Conservation (phyloP, 495 filamentous ascomycete species). For the Durotheca rogersii region DNA sequence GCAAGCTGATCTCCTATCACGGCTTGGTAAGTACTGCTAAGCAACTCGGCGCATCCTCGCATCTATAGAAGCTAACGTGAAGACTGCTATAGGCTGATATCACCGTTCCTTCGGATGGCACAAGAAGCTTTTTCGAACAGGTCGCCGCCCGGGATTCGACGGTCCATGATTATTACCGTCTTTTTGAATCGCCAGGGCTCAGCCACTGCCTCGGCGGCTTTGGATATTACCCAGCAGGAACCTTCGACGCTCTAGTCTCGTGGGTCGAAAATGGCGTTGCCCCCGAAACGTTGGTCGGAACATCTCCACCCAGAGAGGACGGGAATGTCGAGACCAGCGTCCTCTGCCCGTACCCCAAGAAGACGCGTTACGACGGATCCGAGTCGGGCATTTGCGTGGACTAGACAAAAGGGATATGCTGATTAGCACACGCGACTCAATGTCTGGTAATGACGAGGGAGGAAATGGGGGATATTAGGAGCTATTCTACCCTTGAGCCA, state of each 20-base stretch:
- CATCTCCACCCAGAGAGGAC: constrained; percentile 21
- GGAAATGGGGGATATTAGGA: no score
- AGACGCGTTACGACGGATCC: constrained; percentile 10
- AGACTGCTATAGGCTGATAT: constrained; percentile 27
- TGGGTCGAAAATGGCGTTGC: constrained; percentile 46
- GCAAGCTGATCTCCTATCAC: constrained; percentile 46
- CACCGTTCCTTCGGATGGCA: constrained; percentile 33
- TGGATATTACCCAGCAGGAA: constrained; percentile 24
- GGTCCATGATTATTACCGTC: constrained; percentile 34
- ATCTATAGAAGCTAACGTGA: no score
- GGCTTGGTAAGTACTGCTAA: constrained; percentile 31
- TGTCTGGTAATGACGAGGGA: no score
- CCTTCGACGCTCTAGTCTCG: constrained; percentile 36
- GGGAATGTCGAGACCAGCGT: constrained; percentile 10
- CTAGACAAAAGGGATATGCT: constrained; percentile 3
- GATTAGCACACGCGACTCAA: no score
- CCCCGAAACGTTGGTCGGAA: constrained; percentile 31
- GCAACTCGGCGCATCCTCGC: no score
- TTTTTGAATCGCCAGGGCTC: constrained; percentile 41
- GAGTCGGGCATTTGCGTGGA: background rate
- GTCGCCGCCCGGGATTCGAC: constrained; percentile 25
- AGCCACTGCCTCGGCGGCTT: constrained; percentile 31
- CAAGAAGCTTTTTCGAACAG: constrained; percentile 30
- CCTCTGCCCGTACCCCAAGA: constrained; percentile 29
- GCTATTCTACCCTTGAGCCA: no score